Conservation (phyloP, 306 rosid genomes). For the Nissolia schottii region DNA sequence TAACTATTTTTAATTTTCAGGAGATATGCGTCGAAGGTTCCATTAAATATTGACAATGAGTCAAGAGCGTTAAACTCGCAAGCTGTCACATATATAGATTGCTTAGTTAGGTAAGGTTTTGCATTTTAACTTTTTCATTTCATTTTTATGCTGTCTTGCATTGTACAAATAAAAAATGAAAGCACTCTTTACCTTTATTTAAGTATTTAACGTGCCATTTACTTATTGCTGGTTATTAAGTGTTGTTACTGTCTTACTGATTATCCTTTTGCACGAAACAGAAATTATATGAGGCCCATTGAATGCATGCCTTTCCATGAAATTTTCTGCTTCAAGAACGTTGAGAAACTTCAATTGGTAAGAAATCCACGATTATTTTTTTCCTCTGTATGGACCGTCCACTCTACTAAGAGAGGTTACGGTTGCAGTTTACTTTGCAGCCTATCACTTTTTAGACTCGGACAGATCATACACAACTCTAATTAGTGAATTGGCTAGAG, state of each 20-base stretch:
- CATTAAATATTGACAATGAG: slow-evolving; percentile 36
- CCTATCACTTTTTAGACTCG: background rate
- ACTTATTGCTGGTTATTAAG: background rate
- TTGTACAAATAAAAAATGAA: slow-evolving; percentile 10
- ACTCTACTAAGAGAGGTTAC: background rate
- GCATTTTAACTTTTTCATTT: background rate
- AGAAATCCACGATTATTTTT: slow-evolving; percentile 32
- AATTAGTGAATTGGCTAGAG: background rate
- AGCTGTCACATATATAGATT: slow-evolving; percentile 50
- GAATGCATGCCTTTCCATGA: slow-evolving; percentile 71
- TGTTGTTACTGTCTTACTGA: background rate
- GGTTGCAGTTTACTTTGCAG: slow-evolving; percentile 1
- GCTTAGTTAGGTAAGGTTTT: slow-evolving; percentile 56
- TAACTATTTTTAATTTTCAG: slow-evolving; percentile 50
- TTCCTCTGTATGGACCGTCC: slow-evolving; percentile 15
- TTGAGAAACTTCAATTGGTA: slow-evolving; percentile 82
- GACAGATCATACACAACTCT: background rate
- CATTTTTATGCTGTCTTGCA: background rate
- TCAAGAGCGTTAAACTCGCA: slow-evolving; percentile 46
- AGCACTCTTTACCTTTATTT: background rate
- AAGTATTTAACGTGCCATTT: background rate
- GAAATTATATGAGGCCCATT: slow-evolving; percentile 68
- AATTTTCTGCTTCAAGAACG: slow-evolving; percentile 70
- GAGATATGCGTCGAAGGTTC: slow-evolving; percentile 45
- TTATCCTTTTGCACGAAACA: slow-evolving; percentile 39